Base-by-base conservation (phyloP, 1,139 yeast species). In the Yarrowia galli region DNA sequence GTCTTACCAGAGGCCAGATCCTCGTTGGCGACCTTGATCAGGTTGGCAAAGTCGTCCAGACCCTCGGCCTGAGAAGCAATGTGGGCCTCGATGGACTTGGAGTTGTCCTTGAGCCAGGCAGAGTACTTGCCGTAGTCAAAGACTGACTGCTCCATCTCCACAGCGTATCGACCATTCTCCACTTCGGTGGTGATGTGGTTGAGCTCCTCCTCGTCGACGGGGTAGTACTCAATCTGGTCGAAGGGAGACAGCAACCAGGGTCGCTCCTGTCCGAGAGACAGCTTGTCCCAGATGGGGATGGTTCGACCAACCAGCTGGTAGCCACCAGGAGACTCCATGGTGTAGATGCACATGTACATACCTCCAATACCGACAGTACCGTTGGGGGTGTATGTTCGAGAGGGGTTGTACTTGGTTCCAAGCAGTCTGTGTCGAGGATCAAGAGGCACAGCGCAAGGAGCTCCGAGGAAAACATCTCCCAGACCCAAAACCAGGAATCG, bases 311-410 rank as follows among this genome's bases (percentile, higher is more conserved):
- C 95, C 74, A 95, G 84, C 81, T 93, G 98, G 79, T 95, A 95
- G 38, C 99, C 99, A 80, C 99, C 99, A 67, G 99, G 99, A 32
- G 97, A 91, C 74, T 93, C 97, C 93, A 93, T 92, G 58, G 98
- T 92, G 79, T 95, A 95, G 73, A 95, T 93, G 82, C 98, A 93
- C 98, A 93, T 92, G 83, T 92, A 95, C 89, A 89, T 92, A 73
- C 98, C 98, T 72, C 98, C 99, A 77, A 95, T 89, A 75, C 99
- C 99, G 72, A 95, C 98, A 46, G 96, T 90, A 73, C 98, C 99
- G 75, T 92, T 91, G 54, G 98, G 97, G 4, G 99, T 95, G 81
- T 84, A 92, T 0, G 98, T 92, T 82, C 99, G 87, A 20, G 97
- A 91, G 36, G 99, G 99, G 75, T 95, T 95, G 80, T 95, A 95